These are phyloP conservation scores for Stentor roeselii DNA, from an alignment of 73 alveolate genomes.

Conservation along the genomic window DNA sequence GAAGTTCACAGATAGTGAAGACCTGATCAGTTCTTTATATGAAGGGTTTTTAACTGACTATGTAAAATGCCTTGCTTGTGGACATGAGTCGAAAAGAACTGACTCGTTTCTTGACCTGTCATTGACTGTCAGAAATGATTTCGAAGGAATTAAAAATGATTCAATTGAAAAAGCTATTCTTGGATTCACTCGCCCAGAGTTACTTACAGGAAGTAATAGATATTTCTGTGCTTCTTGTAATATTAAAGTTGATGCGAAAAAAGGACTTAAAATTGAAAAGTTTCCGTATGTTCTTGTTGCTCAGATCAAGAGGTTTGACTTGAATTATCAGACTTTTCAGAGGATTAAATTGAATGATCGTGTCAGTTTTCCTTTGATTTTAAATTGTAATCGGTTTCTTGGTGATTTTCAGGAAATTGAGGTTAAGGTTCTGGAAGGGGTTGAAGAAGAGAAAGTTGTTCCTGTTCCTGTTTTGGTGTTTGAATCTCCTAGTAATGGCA, in stretches of 20 bases:
- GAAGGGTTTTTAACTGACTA: constrained; percentile 71
- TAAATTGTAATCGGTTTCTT: constrained; percentile 46
- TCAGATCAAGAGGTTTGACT: constrained; percentile 80
- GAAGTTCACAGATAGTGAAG: constrained; percentile 48
- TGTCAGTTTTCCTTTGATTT: constrained; percentile 65
- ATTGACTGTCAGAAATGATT: constrained; percentile 77
- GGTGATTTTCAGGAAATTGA: neutral
- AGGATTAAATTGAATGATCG: constrained; percentile 76
- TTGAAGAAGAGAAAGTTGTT: neutral
- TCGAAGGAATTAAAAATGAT: constrained; percentile 72
- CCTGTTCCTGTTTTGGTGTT: too few species aligned
- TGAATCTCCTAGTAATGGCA: neutral
- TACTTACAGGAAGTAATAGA: constrained; percentile 71
- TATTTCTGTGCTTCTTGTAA: constrained; percentile 83
- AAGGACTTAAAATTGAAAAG: constrained; percentile 70
- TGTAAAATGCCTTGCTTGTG: constrained; percentile 83
- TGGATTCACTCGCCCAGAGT: constrained; percentile 82
- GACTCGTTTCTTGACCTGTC: constrained; percentile 81
- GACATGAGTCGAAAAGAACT: constrained; percentile 58
- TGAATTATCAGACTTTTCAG: constrained; percentile 67
- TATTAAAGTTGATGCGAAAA: constrained; percentile 85
- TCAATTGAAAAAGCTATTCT: constrained; percentile 85
- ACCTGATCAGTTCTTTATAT: constrained; percentile 45
- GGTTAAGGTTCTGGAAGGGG: neutral
- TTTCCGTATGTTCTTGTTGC: constrained; percentile 73